Conservation (phyloP, 768 basidiomycete genomes). For the Hydnomerulius pinastri region DNA sequence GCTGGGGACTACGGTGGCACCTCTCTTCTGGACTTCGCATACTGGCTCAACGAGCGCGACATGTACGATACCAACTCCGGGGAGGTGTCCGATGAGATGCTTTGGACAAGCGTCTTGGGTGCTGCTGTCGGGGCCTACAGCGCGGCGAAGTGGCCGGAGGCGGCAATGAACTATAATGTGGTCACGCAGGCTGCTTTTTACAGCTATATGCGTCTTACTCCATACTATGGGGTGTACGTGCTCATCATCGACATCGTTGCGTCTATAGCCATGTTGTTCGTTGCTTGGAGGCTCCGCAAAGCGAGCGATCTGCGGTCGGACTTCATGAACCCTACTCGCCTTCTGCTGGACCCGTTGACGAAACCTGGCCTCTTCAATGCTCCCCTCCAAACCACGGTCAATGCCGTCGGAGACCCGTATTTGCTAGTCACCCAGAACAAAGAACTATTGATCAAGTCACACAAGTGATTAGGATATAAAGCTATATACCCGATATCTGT, state of each 20-base stretch:
- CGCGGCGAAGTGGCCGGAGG: not conserved
- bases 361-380: constrained; percentile 14
- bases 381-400: constrained; percentile 1
- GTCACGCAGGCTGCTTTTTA: not conserved
- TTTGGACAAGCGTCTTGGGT: constrained; percentile 7
- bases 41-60: not conserved
- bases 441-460: no score
- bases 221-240: constrained; percentile 2
- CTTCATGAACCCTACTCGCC: constrained; percentile 9
- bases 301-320: constrained; percentile 7
- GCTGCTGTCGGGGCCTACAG: constrained; percentile 14
- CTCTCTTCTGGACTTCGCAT: constrained; percentile 10
- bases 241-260: constrained; percentile 11
- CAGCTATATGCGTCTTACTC: not conserved
- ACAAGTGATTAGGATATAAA: no score
- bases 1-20: not conserved
- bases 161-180: accelerated
- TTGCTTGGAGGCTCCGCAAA: constrained; percentile 6
- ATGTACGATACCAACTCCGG: accelerated
- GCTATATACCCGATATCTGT: no score
- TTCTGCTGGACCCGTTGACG: constrained; percentile 14
- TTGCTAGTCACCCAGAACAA: no score
- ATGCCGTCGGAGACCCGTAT: constrained; percentile 2
- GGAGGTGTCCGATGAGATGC: no score
- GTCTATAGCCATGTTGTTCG: constrained; percentile 10